These are phyloP conservation scores for Diutina mesorugosa DNA, from an alignment of 1,139 yeast genomes.

Conservation along the genomic window DNA sequence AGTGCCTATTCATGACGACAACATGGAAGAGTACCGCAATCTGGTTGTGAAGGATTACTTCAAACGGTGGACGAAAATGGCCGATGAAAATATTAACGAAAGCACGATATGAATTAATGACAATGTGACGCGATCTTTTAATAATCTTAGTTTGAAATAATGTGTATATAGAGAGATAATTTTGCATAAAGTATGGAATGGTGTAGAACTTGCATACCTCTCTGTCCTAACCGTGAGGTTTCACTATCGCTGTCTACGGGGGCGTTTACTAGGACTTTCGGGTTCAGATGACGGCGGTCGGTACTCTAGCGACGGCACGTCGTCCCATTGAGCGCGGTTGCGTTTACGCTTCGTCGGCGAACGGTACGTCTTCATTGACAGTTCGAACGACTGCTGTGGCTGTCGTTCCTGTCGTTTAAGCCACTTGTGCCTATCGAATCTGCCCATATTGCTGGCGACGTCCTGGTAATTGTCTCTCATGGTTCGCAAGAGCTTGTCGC, in stretches of 20 bases:
- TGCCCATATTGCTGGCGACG: neutral
- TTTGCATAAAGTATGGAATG: too few relatives aligned
- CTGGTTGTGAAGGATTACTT: slow-evolving; percentile 23
- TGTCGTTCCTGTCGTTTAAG: neutral
- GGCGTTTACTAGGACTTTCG: slow-evolving; percentile 6
- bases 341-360: slow-evolving; percentile 2
- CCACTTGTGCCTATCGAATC: neutral
- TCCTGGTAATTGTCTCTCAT: neutral
- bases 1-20: slow-evolving; percentile 18
- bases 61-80: slow-evolving; percentile 26
- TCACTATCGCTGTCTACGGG: neutral
- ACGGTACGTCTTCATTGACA: slow-evolving; percentile 10
- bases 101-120: too few relatives aligned
- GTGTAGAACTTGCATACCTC: too few relatives aligned
- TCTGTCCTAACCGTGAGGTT: too few relatives aligned
- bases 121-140: too few relatives aligned
- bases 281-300: slow-evolving; percentile 6
- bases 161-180: too few relatives aligned
- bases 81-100: neutral
- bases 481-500: neutral
- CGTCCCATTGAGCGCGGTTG: slow-evolving; percentile 3
- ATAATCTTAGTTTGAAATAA: too few relatives aligned
- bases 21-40: slow-evolving; percentile 16
- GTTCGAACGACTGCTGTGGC: slow-evolving; percentile 5
- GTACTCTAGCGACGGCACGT: slow-evolving; percentile 3